phyloP scores from a whole-genome alignment of 352 stramenopile genomes.

The Globisporangium ultimum region DNA sequence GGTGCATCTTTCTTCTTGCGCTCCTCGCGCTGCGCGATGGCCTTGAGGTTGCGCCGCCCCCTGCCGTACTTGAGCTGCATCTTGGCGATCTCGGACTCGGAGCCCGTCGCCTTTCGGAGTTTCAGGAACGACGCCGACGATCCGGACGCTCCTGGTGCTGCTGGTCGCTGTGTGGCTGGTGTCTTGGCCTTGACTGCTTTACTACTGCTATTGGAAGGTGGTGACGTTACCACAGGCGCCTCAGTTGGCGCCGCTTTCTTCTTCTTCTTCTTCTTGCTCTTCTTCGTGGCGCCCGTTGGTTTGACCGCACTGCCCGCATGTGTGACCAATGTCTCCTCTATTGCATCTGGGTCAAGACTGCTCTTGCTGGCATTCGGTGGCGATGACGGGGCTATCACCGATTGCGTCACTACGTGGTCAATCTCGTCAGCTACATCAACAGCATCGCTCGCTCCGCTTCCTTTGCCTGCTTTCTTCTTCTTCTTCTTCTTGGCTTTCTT shows the following conservation, averaged over 20 bases:
- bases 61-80: constrained; percentile 72
- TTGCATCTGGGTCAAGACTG: not conserved
- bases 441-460: not conserved
- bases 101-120: constrained; percentile 56
- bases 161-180: not conserved
- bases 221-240: not conserved
- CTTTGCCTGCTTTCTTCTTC: constrained; percentile 11
- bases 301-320: not conserved
- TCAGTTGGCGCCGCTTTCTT: not conserved
- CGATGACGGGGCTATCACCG: not conserved
- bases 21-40: constrained; percentile 44
- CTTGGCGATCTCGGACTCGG: constrained; percentile 61
- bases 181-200: constrained; percentile 5
- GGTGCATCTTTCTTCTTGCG: constrained; percentile 21
- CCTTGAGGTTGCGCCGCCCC: constrained; percentile 49
- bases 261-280: constrained; percentile 22
- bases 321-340: not conserved
- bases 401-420: not conserved
- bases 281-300: constrained; percentile 5
- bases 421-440: not conserved
- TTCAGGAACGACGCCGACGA: constrained; percentile 58
- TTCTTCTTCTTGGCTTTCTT: constrained; percentile 22
- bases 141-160: not conserved
- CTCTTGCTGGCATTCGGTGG: not conserved
- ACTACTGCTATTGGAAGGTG: constrained; percentile 1